Evolutionary conservation across 2,329 filamentous ascomycete species (phyloP), one percentile per base, ranked within the genome.

Genomic region (Sclerotinia nivalis): DNA sequence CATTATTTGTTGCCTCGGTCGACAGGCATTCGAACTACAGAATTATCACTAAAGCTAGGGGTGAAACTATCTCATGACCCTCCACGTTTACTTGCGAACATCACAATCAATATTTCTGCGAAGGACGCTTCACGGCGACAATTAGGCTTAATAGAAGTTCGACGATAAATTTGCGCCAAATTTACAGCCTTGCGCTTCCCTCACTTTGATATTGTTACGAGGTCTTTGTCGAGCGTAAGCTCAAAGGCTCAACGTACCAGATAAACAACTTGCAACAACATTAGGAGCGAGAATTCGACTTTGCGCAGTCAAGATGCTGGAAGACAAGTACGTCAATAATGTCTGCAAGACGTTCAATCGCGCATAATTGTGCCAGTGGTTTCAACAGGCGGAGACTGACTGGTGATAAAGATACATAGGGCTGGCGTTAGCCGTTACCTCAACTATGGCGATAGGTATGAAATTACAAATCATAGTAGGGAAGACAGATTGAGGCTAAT

Each of bases 361-460:
- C 68, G 64, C 45, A 43, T 40, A 43, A 15, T 45, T 45, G 3
- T 54, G 47, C 34, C n/a, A 22, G 55, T 25, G 13, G 22, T 58
- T 59, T 18, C 6, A 40, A 52, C 45, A 54, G 34, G 31, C 50
- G 68, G 70, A 69, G 73, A 75, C 78, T 69, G 78, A 70, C 55
- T 54, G 49, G 66, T 70, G 52, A 60, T 72, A 73, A 78, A 93
- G 91, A 84, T 93, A 93, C 78, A 88, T 93, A 77, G 91, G 91
- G 78, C 83, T 93, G 82, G 88, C 87, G 71, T 82, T 93, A 81
- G 91, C 91, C 84, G 89, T 93, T 79, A 85, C 86, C 72, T 92
- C 90, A 50, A 92, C 90, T 75, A 82, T 93, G 78, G 90, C 90
- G 74, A 93, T 93, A 82, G 91, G 91, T 91, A 86, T 76, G 85